Evolutionary conservation across 495 filamentous ascomycete genomes (phyloP).

Genomic region (Staphylotrichum longicolle): DNA sequence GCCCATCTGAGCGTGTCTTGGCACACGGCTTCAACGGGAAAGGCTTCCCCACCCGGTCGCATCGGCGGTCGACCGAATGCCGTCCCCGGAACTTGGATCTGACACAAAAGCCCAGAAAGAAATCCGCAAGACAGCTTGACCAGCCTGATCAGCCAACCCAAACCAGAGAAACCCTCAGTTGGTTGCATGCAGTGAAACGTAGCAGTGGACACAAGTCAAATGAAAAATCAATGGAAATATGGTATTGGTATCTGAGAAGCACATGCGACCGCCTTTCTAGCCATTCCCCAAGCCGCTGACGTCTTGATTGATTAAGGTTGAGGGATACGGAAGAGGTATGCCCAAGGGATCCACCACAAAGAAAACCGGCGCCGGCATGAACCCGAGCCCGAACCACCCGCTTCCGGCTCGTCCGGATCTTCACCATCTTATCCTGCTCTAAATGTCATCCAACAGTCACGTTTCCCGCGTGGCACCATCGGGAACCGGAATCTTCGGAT

Average conservation of each 20-base stretch:
- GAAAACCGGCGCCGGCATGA: conserved; percentile 4
- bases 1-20: not conserved
- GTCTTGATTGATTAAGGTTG: not conserved
- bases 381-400: conserved; percentile 1
- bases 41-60: too few species aligned
- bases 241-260: conserved; percentile 8
- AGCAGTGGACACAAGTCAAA: too few species aligned
- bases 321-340: not conserved
- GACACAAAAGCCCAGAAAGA: too few species aligned
- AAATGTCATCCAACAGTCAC: not conserved
- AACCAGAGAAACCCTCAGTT: too few species aligned
- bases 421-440: not conserved
- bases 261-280: conserved; percentile 6
- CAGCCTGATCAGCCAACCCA: too few species aligned
- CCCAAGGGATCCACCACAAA: not conserved
- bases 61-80: too few species aligned
- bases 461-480: not conserved
- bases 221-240: not conserved
- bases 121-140: too few species aligned
- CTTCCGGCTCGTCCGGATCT: not conserved
- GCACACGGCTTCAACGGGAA: not conserved
- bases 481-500: conserved; percentile 7
- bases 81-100: too few species aligned
- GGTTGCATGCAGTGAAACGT: too few species aligned
- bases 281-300: not conserved